phyloP scores from a whole-genome alignment of 208 protist genomes.

The Acanthamoeba rhysodes region DNA sequence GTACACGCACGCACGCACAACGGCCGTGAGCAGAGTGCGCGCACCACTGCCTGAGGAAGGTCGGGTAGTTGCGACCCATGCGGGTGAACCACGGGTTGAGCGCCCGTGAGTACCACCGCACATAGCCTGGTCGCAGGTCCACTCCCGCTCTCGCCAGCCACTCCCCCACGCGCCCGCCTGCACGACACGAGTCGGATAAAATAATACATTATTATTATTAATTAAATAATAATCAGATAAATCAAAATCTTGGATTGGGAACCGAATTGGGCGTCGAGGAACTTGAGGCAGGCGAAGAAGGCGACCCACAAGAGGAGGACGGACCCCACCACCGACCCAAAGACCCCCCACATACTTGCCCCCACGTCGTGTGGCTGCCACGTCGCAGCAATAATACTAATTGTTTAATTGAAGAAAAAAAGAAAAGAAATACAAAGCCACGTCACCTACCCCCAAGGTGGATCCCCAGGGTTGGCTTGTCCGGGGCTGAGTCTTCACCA shows the following conservation, averaged over 20 bases:
- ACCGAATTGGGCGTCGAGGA: neutral
- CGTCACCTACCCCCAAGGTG: no score
- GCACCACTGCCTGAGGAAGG: constrained; percentile 12
- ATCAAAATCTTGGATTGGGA: neutral
- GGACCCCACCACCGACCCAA: constrained; percentile 14
- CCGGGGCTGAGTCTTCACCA: neutral
- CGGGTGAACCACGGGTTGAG: constrained; percentile 46
- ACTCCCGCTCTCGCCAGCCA: neutral
- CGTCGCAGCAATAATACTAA: no score
- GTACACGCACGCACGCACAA: no score
- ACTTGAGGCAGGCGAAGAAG: constrained; percentile 30
- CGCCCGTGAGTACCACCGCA: neutral
- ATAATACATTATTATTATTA: no score
- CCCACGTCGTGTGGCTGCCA: neutral
- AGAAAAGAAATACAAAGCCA: no score
- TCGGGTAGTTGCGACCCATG: neutral
- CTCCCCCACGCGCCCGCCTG: constrained; percentile 6
- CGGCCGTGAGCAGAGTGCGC: neutral
- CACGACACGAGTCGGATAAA: no score
- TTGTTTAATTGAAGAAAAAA: no score
- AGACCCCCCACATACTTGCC: constrained; percentile 1
- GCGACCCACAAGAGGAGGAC: neutral
- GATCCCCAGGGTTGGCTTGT: no score
- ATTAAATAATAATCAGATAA: no score
- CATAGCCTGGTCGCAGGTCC: constrained; percentile 32